Evolutionary conservation across 164 flowering plant genomes (phyloP).

Genomic region (Nelumbo lutea): DNA sequence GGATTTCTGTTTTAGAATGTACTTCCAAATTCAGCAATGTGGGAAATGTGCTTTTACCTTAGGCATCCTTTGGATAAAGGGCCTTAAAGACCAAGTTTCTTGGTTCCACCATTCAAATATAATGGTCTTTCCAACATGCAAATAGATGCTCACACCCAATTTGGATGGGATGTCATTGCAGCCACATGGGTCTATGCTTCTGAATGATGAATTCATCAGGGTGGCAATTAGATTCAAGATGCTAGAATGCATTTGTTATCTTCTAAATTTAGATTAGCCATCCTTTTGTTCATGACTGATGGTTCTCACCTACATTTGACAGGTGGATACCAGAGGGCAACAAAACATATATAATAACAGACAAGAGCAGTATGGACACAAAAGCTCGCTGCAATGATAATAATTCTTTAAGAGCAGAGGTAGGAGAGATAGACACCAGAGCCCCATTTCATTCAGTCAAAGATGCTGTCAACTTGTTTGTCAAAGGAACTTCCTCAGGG

Average conservation of each 20-base stretch:
- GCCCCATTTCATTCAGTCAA: constrained; percentile 96
- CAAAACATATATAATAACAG: not conserved
- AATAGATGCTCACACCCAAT: no score
- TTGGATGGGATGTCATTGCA: no score
- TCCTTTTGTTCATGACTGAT: not conserved
- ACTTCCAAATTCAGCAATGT: not conserved
- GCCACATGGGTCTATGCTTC: no score
- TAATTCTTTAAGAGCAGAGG: constrained; percentile 58
- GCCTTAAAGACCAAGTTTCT: no score
- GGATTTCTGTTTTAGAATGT: not conserved
- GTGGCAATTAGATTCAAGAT: not conserved
- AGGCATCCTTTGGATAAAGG: not conserved
- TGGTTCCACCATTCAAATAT: not conserved
- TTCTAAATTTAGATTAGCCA: not conserved
- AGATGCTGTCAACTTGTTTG: constrained; percentile 90
- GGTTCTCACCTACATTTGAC: constrained; percentile 1
- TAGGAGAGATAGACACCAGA: constrained; percentile 96
- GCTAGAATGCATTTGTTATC: not conserved
- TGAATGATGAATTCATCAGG: not conserved
- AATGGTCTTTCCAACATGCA: not conserved
- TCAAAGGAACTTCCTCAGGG: constrained; percentile 76
- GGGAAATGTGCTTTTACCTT: not conserved
- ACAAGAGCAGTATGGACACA: constrained; percentile 38
- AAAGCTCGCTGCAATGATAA: constrained; percentile 37
- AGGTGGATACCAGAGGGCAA: constrained; percentile 8